phyloP scores from a whole-genome alignment of 306 rosid genomes.

The Rosa lucieae region DNA sequence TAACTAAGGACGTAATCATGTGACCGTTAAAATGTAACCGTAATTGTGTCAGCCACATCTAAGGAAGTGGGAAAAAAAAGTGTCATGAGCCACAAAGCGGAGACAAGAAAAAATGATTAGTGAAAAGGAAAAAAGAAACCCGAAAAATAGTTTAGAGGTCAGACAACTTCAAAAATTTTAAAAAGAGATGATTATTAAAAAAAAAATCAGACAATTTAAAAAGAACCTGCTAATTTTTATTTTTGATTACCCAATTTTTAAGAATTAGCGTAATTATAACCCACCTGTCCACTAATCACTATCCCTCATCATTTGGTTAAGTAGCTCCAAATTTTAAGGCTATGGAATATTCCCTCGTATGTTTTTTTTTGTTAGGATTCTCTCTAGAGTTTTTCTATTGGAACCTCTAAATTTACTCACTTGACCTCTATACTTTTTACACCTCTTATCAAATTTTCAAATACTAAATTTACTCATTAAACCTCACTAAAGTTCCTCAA shows the following conservation, averaged over 20 bases:
- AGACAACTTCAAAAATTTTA: no score
- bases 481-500: no score
- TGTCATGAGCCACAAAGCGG: not conserved
- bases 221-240: not conserved
- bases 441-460: no score
- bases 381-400: no score
- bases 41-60: not conserved
- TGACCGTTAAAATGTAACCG: not conserved
- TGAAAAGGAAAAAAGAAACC: not conserved
- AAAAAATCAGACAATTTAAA: no score
- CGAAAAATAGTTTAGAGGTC: no score
- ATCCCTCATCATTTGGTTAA: not conserved
- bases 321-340: not conserved
- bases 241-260: no score
- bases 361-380: not conserved
- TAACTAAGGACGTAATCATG: not conserved
- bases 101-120: not conserved
- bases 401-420: no score
- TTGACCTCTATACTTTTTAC: no score
- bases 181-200: no score
- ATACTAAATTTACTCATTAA: no score
- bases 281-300: not conserved
- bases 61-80: not conserved
- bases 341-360: not conserved
- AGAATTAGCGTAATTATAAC: not conserved